Evolutionary conservation across 768 basidiomycete genomes (phyloP).

Genomic region (Suillus hirtellus): DNA sequence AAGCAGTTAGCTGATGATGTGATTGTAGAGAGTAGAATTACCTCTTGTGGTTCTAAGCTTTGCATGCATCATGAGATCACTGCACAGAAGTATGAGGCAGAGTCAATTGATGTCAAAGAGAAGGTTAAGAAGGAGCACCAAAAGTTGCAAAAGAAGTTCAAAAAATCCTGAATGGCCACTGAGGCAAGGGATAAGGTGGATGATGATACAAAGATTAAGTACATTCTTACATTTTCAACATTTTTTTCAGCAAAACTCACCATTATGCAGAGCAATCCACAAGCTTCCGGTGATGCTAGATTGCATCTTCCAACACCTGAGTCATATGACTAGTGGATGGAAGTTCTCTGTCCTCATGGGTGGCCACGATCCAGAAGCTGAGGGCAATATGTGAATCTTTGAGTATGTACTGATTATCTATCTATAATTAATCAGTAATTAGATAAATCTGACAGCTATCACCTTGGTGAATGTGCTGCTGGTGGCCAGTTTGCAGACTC

Average conservation of each 20-base stretch:
- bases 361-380: not conserved
- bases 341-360: not conserved
- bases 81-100: not conserved
- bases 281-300: not conserved
- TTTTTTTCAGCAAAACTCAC: not conserved
- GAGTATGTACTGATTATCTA: not conserved
- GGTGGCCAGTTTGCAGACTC: not conserved
- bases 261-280: not conserved
- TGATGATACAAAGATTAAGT: not conserved
- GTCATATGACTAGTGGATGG: not conserved
- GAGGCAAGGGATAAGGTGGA: not conserved
- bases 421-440: not conserved
- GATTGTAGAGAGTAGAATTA: not conserved
- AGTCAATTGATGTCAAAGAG: not conserved
- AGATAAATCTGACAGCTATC: not conserved
- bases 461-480: not conserved
- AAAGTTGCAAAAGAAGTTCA: not conserved
- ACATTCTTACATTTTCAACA: not conserved
- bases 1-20: not conserved
- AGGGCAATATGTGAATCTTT: not conserved
- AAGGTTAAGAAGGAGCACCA: not conserved
- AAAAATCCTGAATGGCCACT: not conserved
- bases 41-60: not conserved
- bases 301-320: not conserved
- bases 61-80: not conserved